phyloP scores from a whole-genome alignment of 129 eudicot genomes.

The Flaveria sonorensis region DNA sequence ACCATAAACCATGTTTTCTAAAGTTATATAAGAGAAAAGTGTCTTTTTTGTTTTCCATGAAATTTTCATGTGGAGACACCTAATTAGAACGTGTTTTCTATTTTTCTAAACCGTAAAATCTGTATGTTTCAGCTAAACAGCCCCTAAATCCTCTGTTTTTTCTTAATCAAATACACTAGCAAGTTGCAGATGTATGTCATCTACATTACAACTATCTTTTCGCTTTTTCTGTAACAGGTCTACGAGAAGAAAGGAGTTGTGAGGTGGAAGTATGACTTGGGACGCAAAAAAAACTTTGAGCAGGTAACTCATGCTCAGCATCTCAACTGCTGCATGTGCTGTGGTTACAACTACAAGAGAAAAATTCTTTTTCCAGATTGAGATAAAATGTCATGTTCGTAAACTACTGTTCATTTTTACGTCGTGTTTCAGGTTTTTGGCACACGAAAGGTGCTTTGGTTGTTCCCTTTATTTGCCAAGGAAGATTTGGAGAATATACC shows the following conservation, averaged over 20 bases:
- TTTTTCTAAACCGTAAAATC: not conserved
- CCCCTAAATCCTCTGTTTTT: not conserved
- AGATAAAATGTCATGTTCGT: not conserved
- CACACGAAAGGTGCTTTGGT: conserved; percentile 60
- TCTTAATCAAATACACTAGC: not conserved
- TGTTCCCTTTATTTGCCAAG: conserved; percentile 63
- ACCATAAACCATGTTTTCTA: too few relatives aligned
- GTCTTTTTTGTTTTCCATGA: too few relatives aligned
- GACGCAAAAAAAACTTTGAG: conserved; percentile 69
- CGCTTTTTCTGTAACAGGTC: conserved; percentile 43
- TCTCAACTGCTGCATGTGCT: conserved; percentile 6
- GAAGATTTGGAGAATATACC: conserved; percentile 72
- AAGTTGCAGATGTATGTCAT: not conserved
- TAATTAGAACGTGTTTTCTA: too few relatives aligned
- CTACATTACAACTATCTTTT: not conserved
- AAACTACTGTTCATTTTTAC: not conserved
- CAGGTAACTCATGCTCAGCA: conserved; percentile 52
- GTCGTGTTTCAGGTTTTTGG: conserved; percentile 64
- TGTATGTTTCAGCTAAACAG: not conserved
- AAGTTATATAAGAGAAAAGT: too few relatives aligned
- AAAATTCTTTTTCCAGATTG: not conserved
- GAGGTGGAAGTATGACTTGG: conserved; percentile 86
- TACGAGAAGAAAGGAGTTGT: conserved; percentile 71
- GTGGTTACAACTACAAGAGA: not conserved
- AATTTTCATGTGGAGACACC: too few relatives aligned